Conservation (phyloP, 2,329 filamentous ascomycete genomes). For the Phymatotrichopsis omnivora region DNA sequence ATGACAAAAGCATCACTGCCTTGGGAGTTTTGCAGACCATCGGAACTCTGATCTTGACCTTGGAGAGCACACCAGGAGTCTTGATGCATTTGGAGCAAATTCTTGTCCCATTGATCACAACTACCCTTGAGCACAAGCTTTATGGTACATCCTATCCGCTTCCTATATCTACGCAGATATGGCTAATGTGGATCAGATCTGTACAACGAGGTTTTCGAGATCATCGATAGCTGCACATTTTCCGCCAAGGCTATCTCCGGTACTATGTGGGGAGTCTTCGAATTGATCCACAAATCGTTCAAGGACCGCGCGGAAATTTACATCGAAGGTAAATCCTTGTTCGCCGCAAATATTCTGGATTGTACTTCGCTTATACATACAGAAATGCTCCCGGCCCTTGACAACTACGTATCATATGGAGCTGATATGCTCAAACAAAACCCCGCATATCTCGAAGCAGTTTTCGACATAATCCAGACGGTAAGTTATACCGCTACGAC, state of each 20-base stretch:
- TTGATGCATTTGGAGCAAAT: conserved; percentile 89
- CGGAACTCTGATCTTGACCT: conserved; percentile 86
- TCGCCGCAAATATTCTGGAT: background rate
- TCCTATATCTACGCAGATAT: background rate
- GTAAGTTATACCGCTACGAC: conserved; percentile 5
- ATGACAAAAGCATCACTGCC: conserved; percentile 97
- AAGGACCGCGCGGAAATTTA: conserved; percentile 95
- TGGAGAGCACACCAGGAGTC: conserved; percentile 95
- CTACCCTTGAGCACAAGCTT: conserved; percentile 94
- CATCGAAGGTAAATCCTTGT: conserved; percentile 50
- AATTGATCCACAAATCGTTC: conserved; percentile 92
- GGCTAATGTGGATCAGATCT: conserved; percentile 50
- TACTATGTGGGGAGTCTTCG: conserved; percentile 98
- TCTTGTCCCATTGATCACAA: conserved; percentile 91
- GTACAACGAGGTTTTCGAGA: conserved; percentile 98
- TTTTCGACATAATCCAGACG: conserved; percentile 77
- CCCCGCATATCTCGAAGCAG: conserved; percentile 73
- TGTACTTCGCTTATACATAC: conserved; percentile 23
- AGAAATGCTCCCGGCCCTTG: conserved; percentile 96
- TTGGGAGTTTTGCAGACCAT: conserved; percentile 95
- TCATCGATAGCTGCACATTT: conserved; percentile 98
- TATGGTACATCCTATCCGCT: conserved; percentile 57
- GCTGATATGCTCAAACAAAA: conserved; percentile 70
- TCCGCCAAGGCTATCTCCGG: conserved; percentile 89
- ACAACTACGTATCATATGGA: conserved; percentile 96